These are phyloP conservation scores for Amanita muscaria DNA, from an alignment of 768 basidiomycete species.

Conservation along the genomic window DNA sequence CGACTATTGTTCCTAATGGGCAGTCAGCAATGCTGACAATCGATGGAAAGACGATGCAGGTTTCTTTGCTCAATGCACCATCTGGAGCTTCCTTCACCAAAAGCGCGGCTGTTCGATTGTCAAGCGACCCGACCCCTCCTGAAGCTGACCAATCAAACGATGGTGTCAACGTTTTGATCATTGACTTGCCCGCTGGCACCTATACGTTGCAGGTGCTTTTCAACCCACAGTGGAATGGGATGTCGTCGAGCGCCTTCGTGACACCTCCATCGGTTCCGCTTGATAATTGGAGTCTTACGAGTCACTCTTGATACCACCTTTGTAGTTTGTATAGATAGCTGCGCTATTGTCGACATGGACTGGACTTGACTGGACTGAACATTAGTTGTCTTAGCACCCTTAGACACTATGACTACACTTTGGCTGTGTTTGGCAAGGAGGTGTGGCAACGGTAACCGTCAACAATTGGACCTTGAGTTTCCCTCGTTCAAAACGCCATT, in stretches of 20 bases:
- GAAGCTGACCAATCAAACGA: conserved; percentile 65
- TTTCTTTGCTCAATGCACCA: conserved; percentile 60
- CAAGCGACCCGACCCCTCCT: conserved; percentile 53
- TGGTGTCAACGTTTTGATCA: conserved; percentile 70
- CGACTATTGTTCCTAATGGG: conserved; percentile 52
- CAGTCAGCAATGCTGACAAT: conserved; percentile 69
- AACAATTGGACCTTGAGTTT: not conserved
- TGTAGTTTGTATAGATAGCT: not conserved
- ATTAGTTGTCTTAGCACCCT: not conserved
- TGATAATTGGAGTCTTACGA: conserved; percentile 67
- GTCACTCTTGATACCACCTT: conserved; percentile 47
- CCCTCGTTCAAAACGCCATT: conserved; percentile 24
- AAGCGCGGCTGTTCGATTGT: conserved; percentile 43
- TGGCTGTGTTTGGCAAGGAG: conserved; percentile 2
- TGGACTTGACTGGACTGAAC: not conserved
- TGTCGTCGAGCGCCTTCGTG: conserved; percentile 48
- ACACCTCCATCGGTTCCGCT: conserved; percentile 67
- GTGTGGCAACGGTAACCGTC: not conserved
- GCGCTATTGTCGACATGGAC: not conserved
- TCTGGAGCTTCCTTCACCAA: conserved; percentile 59
- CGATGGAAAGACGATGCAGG: conserved; percentile 55
- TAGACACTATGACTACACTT: not conserved
- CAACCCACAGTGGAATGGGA: conserved; percentile 85
- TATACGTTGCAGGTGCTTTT: conserved; percentile 81
- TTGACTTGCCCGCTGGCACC: conserved; percentile 60